Evolutionary conservation across 441 rosid genomes (phyloP), one percentile per base, ranked within the genome.

Genomic region (Gossypium lobatum): DNA sequence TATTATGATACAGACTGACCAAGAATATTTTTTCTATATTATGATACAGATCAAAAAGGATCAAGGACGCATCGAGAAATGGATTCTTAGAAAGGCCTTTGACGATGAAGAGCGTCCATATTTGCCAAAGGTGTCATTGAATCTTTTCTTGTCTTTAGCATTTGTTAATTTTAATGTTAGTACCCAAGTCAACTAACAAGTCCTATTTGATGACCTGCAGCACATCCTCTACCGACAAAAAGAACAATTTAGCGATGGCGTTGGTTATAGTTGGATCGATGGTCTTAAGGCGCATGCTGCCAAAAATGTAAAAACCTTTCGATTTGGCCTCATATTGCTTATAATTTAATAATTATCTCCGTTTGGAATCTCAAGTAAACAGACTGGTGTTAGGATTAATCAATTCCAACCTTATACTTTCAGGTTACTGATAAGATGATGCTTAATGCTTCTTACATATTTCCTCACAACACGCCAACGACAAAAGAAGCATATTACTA

Each of bases 71-170:
- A 85, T 91, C 2, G 97, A 93, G 82, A 93, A 93, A 64, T 93
- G 97, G 97, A 82, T 89, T 73, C 80, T 90, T 14, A 85, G 98
- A 76, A 88, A 76, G 83, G 96, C 98, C 31, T 93, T 93, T 1
- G 95, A 93, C 66, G 93, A 91, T 2, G 92, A 89, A 76, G 88
- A 92, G 67, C 83, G 31, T 66, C 97, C 97, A 3, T 92, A 90
- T 79, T 83, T 93, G 42, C 98, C 97, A 54, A 90, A 92, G 88
- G 89, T 89, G 11, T 45, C 34, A 2, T 64, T 4, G 4, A 16
- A n/a, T 1, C 10, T 17, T 53, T 53, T 20, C 11, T 2, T 31
- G 6, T 31, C 34, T 31, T 4, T 4, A 31, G 34, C 5, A 16
- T 53, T 53, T 53, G 58, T 53, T 21, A 6, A 53, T 2, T 17